Evolutionary conservation across 768 basidiomycete genomes (phyloP), one percentile per base, ranked within the genome.

Genomic region (Psilocybe azurescens): DNA sequence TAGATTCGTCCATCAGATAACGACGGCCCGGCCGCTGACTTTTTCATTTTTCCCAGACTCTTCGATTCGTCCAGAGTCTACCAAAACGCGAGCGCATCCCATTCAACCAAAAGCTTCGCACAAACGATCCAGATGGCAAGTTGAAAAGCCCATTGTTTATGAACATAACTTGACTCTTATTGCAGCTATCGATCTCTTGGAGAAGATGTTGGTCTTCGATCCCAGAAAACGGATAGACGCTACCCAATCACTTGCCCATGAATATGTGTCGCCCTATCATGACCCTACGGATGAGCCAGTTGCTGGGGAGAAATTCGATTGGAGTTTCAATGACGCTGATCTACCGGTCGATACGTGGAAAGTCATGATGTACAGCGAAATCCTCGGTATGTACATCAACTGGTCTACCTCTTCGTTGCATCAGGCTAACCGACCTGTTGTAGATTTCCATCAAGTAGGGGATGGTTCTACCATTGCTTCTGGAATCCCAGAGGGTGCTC

Each of bases 291-390:
- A 99, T 73, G 97, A 99, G 73, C 97, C 97, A 8, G 89, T 90
- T 18, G 94, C 97, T 11, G 87, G 82, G 16, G 95, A 98, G 73
- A 90, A 92, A 72, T 99, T 99, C 70, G 97, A 99, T 77, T 99
- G 97, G 97, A 93, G 90, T 70, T 99, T 99, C 86, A 99, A 99
- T 76, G 97, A 99, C 66, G 97, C 97, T 18, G 97, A 99, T 75
- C 82, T 99, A 49, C 97, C 97, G 0, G 93, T 99, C 10, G 97
- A 99, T 71, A 97, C 94, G 1, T 99, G 97, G 97, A 99, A 98
- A 79, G 97, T 97, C 72, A 99, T 99, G 97, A 99, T 99, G 97
- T 99, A 99, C 81, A 92, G 90, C 69, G 97, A 99, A 78, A 99
- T 98, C 65, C 82, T 98, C 11, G 95, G 95, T 95, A 70, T 64